Conservation (phyloP, 1,284 basidiomycete species). For the Fomitopsis schrenkii region DNA sequence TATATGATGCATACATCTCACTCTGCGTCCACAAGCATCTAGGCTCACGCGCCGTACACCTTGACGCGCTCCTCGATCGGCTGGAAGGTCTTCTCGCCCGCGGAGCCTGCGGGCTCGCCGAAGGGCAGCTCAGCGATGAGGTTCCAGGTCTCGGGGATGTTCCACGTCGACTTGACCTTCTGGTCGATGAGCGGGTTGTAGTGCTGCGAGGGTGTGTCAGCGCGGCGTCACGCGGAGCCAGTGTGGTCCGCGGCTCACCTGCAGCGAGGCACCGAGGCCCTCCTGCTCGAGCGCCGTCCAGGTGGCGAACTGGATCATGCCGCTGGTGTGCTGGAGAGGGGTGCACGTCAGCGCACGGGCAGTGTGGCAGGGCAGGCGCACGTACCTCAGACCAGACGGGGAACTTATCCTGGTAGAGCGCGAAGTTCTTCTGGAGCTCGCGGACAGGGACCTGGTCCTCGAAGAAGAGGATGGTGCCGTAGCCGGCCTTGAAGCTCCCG, state of each 20-base stretch:
- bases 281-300: conserved; percentile 23
- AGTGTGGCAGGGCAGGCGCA: not conserved
- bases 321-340: not conserved
- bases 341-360: not conserved
- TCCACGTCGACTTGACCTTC: conserved; percentile 19
- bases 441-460: conserved; percentile 20
- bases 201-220: conserved; percentile 14
- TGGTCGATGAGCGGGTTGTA: conserved; percentile 23
- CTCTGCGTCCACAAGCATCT: not conserved
- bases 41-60: conserved; percentile 16
- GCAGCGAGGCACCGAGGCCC: conserved; percentile 21
- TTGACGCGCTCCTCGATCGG: conserved; percentile 22
- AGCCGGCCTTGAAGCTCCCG: conserved; percentile 18
- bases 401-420: conserved; percentile 22
- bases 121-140: conserved; percentile 22
- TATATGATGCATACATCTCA: not conserved
- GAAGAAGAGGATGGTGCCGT: conserved; percentile 24
- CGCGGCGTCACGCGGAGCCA: not conserved
- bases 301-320: conserved; percentile 21
- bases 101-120: conserved; percentile 18
- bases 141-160: conserved; percentile 19
- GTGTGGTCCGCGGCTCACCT: not conserved
- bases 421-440: conserved; percentile 18
- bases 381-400: conserved; percentile 21
- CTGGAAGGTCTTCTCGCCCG: conserved; percentile 17